Evolutionary conservation across 2,329 filamentous ascomycete species (phyloP), one percentile per base, ranked within the genome.

Genomic region (Arthroderma sp.): DNA sequence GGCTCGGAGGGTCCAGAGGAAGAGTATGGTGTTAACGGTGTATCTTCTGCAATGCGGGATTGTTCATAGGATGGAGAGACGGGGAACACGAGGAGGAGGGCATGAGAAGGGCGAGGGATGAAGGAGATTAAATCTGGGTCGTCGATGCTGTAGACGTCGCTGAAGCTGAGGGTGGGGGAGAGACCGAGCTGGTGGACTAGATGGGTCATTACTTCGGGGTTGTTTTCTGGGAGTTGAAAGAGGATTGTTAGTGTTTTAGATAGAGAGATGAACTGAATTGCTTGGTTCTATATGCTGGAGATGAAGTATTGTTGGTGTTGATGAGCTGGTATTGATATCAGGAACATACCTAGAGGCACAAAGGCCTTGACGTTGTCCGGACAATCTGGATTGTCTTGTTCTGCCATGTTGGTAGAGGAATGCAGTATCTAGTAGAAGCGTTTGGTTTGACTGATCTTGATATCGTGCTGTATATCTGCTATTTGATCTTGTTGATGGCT

Each of bases 81-180:
- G 53, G 91, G 89, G 64, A 95, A 94, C 52, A 96, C 87, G 54
- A 96, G 82, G 30, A 96, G 80, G 10, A 96, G 77, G 4, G 89
- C 89, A 52, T 87, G 75, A 1, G 86, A 84, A 2, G 91, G 91
- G 1, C 88, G 84, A 0, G 91, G 88, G 34, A 96, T 78, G 65
- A 94, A 87, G 49, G 79, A 76, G 42, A 96, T 78, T 34, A 95
- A 75, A 43, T 87, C 80, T 0, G 84, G 80, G 43, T 96, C 88
- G 51, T 83, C 82, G 58, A 96, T 81, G 54, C 82, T 88, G 74
- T 82, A 95, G 63, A 96, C 86, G 66, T 96, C 89, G 71, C 93
- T 82, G 66, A 94, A 81, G 56, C 77, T 73, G 38, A 96, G 74
- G 28, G 74, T 71, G n/a, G 68, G 58, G n/a, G 83, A 83, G 45